These are phyloP conservation scores for Solanum stenotomum DNA, from an alignment of 257 asterid species.

Conservation along the genomic window DNA sequence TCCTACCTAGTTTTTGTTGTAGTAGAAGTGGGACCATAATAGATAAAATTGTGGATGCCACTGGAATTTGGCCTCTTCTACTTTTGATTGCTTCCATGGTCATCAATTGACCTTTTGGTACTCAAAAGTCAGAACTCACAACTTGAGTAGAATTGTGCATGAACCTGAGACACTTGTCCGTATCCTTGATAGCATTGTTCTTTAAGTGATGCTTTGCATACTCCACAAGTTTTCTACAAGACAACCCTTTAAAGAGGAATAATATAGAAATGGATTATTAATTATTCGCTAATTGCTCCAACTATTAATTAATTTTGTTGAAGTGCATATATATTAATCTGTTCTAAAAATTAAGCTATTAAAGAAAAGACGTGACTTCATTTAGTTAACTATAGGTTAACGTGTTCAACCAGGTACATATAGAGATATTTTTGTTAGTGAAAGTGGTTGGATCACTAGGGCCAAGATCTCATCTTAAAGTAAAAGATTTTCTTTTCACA, in stretches of 20 bases:
- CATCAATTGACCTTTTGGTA: constrained; percentile 5
- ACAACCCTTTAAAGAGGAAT: not conserved
- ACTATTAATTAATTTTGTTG: not conserved
- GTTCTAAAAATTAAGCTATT: not conserved
- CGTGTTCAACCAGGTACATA: not conserved
- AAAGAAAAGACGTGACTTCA: not conserved
- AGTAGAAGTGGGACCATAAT: constrained; percentile 3
- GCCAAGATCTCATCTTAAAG: not conserved
- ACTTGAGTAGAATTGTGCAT: constrained; percentile 11
- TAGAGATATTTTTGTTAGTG: not conserved
- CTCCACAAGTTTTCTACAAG: constrained; percentile 12
- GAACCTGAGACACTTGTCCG: constrained; percentile 17
- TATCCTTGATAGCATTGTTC: not conserved
- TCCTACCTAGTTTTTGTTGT: not conserved
- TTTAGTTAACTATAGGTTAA: not conserved
- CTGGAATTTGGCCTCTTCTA: constrained; percentile 4
- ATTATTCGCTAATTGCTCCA: not conserved
- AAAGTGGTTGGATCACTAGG: not conserved
- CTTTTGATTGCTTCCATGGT: constrained; percentile 1
- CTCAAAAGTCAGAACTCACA: constrained; percentile 6
- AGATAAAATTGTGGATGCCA: not conserved
- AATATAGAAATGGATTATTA: not conserved
- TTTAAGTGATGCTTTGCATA: not conserved
- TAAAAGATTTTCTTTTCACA: not conserved
- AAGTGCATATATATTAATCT: not conserved